Evolutionary conservation across 768 basidiomycete species (phyloP).

Genomic region (Boletus barrowsii): DNA sequence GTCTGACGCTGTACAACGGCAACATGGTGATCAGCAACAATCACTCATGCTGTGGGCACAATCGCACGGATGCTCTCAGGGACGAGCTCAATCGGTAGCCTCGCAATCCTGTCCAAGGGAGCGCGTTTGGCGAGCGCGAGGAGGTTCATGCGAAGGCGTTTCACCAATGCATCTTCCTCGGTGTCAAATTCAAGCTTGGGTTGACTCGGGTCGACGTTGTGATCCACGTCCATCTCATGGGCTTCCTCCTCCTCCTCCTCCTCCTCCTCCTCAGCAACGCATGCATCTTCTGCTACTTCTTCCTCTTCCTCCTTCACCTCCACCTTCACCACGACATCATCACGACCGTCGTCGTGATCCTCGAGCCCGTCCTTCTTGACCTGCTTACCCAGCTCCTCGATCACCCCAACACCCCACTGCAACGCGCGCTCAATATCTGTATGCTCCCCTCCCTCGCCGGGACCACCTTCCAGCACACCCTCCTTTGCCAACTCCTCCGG

Average conservation of each 20-base stretch:
- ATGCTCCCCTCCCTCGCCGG: constrained; percentile 27
- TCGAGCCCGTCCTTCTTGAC: background rate
- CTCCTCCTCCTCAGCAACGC: background rate
- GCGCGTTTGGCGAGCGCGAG: constrained; percentile 76
- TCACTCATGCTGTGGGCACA: constrained; percentile 46
- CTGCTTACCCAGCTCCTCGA: constrained; percentile 37
- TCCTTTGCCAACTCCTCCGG: constrained; percentile 39
- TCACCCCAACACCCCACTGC: constrained; percentile 51
- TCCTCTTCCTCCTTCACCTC: background rate
- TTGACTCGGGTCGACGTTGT: background rate
- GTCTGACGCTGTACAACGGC: background rate
- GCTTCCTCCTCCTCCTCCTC: constrained; percentile 2
- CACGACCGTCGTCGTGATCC: background rate
- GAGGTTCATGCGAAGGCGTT: constrained; percentile 66
- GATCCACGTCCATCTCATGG: constrained; percentile 21
- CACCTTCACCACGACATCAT: constrained; percentile 11
- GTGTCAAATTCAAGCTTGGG: background rate
- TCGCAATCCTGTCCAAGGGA: constrained; percentile 67
- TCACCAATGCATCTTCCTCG: constrained; percentile 49
- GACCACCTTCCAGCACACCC: constrained; percentile 26
- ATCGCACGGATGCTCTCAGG: constrained; percentile 62
- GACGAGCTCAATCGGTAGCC: constrained; percentile 60
- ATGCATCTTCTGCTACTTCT: background rate
- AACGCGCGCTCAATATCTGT: constrained; percentile 39
- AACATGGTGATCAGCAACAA: background rate